Conservation (phyloP, 192 early-diverging fungal species). For the Backusella tarrabulga region DNA sequence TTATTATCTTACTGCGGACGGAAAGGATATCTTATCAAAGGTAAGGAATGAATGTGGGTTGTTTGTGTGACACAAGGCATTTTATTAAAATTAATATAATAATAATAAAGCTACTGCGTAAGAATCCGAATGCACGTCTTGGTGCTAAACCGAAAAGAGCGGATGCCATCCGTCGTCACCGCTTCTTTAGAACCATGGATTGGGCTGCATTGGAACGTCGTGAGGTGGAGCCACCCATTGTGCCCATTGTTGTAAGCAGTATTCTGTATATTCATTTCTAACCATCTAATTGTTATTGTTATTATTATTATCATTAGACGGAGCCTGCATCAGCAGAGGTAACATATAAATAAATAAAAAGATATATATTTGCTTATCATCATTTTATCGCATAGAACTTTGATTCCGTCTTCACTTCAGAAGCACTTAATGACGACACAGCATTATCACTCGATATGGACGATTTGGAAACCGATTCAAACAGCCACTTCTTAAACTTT, state of each 20-base stretch:
- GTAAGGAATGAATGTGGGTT: conserved; percentile 36
- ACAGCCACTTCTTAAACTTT: conserved; percentile 10
- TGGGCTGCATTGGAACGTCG: conserved; percentile 58
- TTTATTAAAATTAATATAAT: too few relatives aligned
- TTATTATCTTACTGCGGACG: conserved; percentile 71
- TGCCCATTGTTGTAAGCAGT: conserved; percentile 52
- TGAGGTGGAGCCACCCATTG: conserved; percentile 63
- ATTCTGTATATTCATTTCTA: neutral
- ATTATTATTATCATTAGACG: neutral
- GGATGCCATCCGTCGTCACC: conserved; percentile 52
- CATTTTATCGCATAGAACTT: neutral
- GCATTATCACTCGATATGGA: neutral
- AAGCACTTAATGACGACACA: neutral
- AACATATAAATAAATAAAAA: neutral
- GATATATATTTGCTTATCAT: neutral
- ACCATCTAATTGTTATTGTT: neutral
- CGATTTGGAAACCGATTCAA: neutral
- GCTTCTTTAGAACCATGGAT: conserved; percentile 71
- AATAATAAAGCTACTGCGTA: too few relatives aligned
- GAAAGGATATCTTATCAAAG: conserved; percentile 75
- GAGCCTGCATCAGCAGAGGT: conserved; percentile 20
- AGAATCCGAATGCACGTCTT: conserved; percentile 49
- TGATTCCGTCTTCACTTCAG: conserved; percentile 9
- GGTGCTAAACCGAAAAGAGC: conserved; percentile 46
- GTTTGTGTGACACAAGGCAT: conserved; percentile 19